phyloP scores from a whole-genome alignment of 371 early-diverging fungal species.

The Zancudomyces culisetae region DNA sequence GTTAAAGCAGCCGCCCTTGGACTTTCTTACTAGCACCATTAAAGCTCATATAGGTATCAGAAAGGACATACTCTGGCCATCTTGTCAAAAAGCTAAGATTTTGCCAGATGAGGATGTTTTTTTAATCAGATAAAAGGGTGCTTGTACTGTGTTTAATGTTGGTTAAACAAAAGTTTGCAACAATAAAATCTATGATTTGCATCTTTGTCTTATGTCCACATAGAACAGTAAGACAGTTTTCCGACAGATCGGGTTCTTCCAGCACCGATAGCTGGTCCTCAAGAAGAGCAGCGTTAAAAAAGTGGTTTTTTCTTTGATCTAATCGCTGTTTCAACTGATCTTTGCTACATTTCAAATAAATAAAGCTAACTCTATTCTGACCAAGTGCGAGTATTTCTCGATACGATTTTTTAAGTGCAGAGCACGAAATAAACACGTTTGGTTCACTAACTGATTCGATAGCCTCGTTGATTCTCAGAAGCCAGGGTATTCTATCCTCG shows the following conservation, averaged over 20 bases:
- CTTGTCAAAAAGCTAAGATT: no score
- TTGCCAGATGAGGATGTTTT: no score
- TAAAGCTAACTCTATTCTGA: slow-evolving; percentile 27
- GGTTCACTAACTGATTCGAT: neutral
- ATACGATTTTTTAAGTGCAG: slow-evolving; percentile 36
- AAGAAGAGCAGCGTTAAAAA: slow-evolving; percentile 31
- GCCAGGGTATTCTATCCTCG: slow-evolving; percentile 50
- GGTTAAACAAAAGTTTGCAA: no score
- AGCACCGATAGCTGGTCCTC: slow-evolving; percentile 37
- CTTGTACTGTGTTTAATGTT: no score
- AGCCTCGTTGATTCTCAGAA: slow-evolving; percentile 10
- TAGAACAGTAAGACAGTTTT: neutral
- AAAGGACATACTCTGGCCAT: no score
- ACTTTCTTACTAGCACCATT: no score
- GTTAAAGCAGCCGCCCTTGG: no score
- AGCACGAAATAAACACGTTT: slow-evolving; percentile 35
- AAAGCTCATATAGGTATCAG: no score
- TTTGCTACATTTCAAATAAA: slow-evolving; percentile 31
- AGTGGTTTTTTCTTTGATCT: slow-evolving; percentile 28
- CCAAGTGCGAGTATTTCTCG: slow-evolving; percentile 17
- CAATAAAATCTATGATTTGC: no score
- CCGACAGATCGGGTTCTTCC: slow-evolving; percentile 29
- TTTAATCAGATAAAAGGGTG: no score
- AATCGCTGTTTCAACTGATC: slow-evolving; percentile 29
- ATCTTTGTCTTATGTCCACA: no score